These are phyloP conservation scores for Venturia oleaginea DNA, from an alignment of 2,329 filamentous ascomycete species.

Conservation along the genomic window DNA sequence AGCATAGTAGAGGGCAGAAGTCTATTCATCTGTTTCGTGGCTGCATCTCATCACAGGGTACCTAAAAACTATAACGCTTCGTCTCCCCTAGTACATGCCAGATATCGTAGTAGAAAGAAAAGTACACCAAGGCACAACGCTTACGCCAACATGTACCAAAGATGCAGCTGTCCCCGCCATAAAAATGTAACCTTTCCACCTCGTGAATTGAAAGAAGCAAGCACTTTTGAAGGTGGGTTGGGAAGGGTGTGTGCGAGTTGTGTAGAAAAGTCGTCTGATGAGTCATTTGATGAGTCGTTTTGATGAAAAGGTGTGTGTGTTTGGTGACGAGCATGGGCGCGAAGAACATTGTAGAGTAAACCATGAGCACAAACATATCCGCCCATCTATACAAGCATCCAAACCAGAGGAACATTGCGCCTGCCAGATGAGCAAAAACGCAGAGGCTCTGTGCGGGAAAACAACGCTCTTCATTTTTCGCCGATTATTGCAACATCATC, in stretches of 20 bases:
- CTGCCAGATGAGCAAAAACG: background rate
- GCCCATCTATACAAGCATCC: slow-evolving; percentile 4
- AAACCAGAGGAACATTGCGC: slow-evolving; percentile 2
- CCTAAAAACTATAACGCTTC: background rate
- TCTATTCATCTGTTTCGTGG: background rate
- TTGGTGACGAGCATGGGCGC: background rate
- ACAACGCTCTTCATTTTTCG: slow-evolving; percentile 8
- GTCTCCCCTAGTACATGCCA: background rate
- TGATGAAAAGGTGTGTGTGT: background rate
- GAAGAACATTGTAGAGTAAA: background rate
- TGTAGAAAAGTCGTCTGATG: background rate
- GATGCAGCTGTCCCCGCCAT: background rate
- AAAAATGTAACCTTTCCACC: background rate
- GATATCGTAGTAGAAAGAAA: background rate
- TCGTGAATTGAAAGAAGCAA: background rate
- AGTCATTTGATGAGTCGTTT: background rate
- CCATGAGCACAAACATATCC: background rate
- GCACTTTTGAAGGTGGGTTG: background rate
- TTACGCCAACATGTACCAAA: background rate
- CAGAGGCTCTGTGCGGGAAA: background rate
- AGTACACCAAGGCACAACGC: background rate
- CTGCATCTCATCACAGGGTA: slow-evolving; percentile 3
- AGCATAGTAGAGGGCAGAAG: background rate
- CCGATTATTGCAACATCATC: background rate
- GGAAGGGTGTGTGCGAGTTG: background rate